Conservation (phyloP, 139 green algal genomes). For the Chlamydomonas schloesseri region DNA sequence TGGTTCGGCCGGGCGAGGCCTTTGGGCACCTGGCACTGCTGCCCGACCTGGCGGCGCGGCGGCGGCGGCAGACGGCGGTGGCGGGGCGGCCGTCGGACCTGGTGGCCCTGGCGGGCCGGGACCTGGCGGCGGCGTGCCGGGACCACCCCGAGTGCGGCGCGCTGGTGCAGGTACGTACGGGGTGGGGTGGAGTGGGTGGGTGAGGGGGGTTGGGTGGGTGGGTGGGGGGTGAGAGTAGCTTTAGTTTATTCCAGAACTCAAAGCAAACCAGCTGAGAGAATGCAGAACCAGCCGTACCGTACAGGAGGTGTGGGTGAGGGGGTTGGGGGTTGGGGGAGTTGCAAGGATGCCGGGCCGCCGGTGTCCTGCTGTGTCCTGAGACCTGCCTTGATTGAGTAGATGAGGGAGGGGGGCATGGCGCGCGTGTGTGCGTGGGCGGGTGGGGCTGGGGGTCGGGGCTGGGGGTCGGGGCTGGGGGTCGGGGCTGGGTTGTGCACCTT, state of each 20-base stretch:
- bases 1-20: slow-evolving; percentile 1
- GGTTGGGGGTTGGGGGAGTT: background rate
- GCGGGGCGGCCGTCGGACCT: background rate
- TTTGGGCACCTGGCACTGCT: slow-evolving; percentile 29
- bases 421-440: no score
- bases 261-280: no score
- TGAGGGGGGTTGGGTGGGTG: background rate
- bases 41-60: slow-evolving; percentile 18
- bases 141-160: slow-evolving; percentile 18
- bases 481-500: no score
- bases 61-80: background rate
- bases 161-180: slow-evolving; percentile 27
- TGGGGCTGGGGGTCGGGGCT: no score
- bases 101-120: slow-evolving; percentile 23
- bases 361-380: background rate
- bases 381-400: no score
- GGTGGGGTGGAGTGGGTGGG: background rate
- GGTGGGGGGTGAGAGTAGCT: background rate
- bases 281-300: no score
- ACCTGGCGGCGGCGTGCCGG: slow-evolving; percentile 21
- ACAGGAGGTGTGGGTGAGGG: background rate
- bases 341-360: no score
- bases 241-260: background rate
- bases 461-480: no score
- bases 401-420: no score